Base-by-base conservation (phyloP, 2,329 filamentous ascomycete species). In the Curvularia sp. region DNA sequence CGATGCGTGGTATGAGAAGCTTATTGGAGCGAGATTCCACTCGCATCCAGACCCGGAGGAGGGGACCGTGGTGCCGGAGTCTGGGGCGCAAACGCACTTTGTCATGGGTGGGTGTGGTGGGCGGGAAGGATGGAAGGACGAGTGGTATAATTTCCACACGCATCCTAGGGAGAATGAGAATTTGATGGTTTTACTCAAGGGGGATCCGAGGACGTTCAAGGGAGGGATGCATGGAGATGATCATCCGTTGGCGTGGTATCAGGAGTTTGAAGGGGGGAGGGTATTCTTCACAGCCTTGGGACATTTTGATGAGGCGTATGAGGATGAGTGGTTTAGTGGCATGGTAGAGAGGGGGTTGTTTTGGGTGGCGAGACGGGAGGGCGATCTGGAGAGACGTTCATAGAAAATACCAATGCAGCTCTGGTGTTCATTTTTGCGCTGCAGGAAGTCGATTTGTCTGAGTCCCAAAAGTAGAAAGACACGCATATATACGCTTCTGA, bases 201-300 rank as follows among this genome's bases (percentile, higher is more conserved):
- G 68, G 5, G 68, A 72, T 46, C 49, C 61, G 27, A 61, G 18
- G 3, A 67, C 52, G 2, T 73, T 70, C 28, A 28, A 55, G 4
- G 70, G 69, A 2, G 66, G 67, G 0, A 69, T 63, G 43, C 64
- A 66, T 47, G 70, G 70, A 1, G 60, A 65, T 5, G 64, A 73
- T 48, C 70, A 73, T 60, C 71, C 71, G 23, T 57, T 73, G 21
- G 62, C 55, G 21, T 73, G 71, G 71, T 72, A 59, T 61, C 71
- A 73, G 53, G 66, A 73, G 25, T 67, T 72, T 60, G 66, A 71
- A 12, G 68, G 70, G 6, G 67, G 68, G 12, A 69, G 66, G 42
- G 55, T 59, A 10, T 68, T 55, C 8, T 73, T 61, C 27, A 66
- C 62, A 15, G 68, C 67, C 4, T 49, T 72, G 41, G 71, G 71